These are phyloP conservation scores for Rhodotorula paludigena DNA, from an alignment of 768 basidiomycete genomes.

Conservation along the genomic window DNA sequence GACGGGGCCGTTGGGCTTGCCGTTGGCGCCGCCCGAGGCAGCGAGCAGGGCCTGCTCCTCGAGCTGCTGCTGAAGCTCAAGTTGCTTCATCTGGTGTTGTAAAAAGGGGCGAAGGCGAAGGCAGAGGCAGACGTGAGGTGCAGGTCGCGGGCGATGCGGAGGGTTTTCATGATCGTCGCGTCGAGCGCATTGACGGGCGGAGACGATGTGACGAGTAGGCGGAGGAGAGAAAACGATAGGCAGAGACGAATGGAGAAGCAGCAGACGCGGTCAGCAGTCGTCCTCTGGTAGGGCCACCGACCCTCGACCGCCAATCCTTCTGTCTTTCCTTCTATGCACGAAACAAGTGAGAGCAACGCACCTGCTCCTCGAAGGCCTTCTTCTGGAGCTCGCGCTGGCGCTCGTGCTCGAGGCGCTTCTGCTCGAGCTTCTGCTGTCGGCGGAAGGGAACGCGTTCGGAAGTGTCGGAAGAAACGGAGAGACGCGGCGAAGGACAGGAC, in stretches of 20 bases:
- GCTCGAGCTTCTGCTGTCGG: constrained; percentile 67
- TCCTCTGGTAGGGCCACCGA: too few species aligned
- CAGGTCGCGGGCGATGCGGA: too few species aligned
- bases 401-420: constrained; percentile 85
- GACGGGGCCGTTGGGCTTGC: constrained; percentile 78
- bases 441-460: too few species aligned
- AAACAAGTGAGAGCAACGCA: not conserved
- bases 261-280: too few species aligned
- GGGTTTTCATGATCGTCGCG: too few species aligned
- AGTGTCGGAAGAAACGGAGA: not conserved
- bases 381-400: constrained; percentile 79
- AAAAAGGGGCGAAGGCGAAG: not conserved
- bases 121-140: not conserved
- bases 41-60: constrained; percentile 62
- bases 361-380: constrained; percentile 80
- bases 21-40: constrained; percentile 59
- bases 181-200: too few species aligned
- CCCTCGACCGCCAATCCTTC: too few species aligned
- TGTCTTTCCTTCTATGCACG: too few species aligned
- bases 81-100: constrained; percentile 67
- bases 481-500: not conserved
- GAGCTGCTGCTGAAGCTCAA: constrained; percentile 85
- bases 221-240: too few species aligned
- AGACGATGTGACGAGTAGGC: too few species aligned
- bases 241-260: too few species aligned